A percentile compares a stretch with the other conserved stretches of the same genome.
Evolutionary conservation across 495 filamentous ascomycete genomes (phyloP).

Genomic region (Cairneyella variabilis): DNA sequence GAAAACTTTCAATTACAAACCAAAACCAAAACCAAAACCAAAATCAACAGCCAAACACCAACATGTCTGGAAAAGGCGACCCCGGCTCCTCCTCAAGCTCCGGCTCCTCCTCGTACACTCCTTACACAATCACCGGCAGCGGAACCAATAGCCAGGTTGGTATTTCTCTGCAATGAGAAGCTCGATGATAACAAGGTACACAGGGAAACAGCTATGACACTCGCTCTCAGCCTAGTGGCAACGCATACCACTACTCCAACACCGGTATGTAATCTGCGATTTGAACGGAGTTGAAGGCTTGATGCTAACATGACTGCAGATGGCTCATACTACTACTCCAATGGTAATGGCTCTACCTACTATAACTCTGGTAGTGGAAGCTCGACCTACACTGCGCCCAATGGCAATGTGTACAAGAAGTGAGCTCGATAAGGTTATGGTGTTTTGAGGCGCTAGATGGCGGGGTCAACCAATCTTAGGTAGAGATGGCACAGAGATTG

Average conservation of each 20-base stretch:
- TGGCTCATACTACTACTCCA: conserved; percentile 24
- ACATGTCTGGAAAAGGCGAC: conserved; percentile 12
- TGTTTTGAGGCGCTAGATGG: background rate
- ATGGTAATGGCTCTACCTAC: conserved; percentile 20
- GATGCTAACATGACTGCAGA: conserved; percentile 5
- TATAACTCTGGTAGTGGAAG: conserved; percentile 16
- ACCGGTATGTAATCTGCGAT: conserved; percentile 1
- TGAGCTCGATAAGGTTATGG: background rate
- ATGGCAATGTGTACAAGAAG: conserved; percentile 26
- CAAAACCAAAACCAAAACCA: no score
- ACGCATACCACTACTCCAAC: conserved; percentile 27
- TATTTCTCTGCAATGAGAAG: background rate
- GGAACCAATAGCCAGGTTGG: conserved; percentile 24
- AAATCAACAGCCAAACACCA: no score
- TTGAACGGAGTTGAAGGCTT: background rate
- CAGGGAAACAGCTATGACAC: conserved; percentile 28
- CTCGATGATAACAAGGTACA: background rate
- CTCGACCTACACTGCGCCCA: conserved; percentile 24
- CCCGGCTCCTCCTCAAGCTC: no score
- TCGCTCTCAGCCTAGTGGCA: conserved; percentile 16
- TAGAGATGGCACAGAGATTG: no score
- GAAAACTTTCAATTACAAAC: no score
- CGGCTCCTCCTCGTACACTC: conserved; percentile 18
- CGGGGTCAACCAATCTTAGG: no score
- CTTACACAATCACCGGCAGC: conserved; percentile 12